Evolutionary conservation across 345 rosid genomes (phyloP).

Genomic region (Chamaenerion angustifolium): DNA sequence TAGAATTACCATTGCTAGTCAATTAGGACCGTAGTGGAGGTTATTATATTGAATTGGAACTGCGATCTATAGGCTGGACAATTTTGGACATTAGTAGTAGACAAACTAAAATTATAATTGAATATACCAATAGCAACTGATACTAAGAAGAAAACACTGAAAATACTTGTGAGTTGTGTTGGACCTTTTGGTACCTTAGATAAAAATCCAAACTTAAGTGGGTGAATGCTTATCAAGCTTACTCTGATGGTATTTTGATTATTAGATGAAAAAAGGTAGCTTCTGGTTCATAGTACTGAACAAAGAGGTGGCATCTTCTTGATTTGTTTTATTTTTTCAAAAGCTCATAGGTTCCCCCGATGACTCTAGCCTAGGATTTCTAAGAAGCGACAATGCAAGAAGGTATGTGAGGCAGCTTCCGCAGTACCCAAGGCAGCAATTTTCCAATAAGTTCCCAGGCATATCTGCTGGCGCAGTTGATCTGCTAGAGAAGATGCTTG

Average conservation of each 20-base stretch:
- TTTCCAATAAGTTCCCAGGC: constrained; percentile 52
- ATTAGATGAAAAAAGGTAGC: not conserved
- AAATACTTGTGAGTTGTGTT: no score
- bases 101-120: no score
- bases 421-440: constrained; percentile 77
- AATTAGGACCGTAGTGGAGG: no score
- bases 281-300: not conserved
- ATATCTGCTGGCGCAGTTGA: constrained; percentile 63
- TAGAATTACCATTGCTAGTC: no score
- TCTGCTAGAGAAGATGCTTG: constrained; percentile 86
- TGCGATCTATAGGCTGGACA: no score
- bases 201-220: no score
- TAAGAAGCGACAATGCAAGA: constrained; percentile 92
- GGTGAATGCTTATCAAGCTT: no score
- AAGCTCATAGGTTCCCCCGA: constrained; percentile 98
- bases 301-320: not conserved
- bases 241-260: not conserved
- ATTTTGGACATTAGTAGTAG: no score
- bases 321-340: constrained; percentile 10
- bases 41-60: no score
- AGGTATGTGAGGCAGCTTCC: constrained; percentile 97
- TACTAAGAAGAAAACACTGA: no score
- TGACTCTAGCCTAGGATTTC: constrained; percentile 87
- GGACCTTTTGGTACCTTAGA: no score
- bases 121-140: no score